These are phyloP conservation scores for Colletotrichum gloeosporioides DNA, from an alignment of 2,329 filamentous ascomycete species.

Conservation along the genomic window DNA sequence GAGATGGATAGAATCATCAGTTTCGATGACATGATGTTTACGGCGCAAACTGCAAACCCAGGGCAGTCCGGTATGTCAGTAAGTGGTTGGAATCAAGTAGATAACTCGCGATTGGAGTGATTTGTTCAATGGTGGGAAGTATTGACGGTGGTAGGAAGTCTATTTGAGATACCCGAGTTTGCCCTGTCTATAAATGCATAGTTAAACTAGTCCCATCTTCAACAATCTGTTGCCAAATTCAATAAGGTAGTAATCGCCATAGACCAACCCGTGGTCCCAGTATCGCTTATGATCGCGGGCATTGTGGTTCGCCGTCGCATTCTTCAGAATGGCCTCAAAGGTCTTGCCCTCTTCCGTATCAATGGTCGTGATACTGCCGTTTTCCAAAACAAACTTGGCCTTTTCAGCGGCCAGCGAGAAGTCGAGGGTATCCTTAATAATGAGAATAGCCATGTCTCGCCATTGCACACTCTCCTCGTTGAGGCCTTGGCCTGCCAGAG, in stretches of 20 bases:
- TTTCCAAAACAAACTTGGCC: constrained; percentile 2
- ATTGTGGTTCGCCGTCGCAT: constrained; percentile 41
- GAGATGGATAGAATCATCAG: constrained; percentile 38
- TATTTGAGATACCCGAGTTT: constrained; percentile 8
- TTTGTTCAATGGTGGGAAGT: background rate
- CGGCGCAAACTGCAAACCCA: constrained; percentile 13
- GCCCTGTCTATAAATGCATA: background rate
- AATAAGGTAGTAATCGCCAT: constrained; percentile 54
- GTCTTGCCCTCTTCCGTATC: constrained; percentile 18
- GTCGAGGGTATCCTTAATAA: constrained; percentile 34
- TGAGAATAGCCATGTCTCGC: constrained; percentile 30
- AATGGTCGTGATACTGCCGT: background rate
- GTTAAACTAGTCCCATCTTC: constrained; percentile 30
- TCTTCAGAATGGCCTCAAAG: constrained; percentile 38
- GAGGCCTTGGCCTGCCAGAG: constrained; percentile 26
- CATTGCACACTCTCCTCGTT: constrained; percentile 25
- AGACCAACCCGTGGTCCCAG: constrained; percentile 49
- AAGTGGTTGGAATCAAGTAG: constrained; percentile 4
- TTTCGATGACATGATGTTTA: constrained; percentile 40
- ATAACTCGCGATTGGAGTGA: constrained; percentile 2
- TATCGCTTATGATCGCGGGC: constrained; percentile 33
- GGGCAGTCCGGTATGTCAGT: background rate
- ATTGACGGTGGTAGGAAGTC: background rate
- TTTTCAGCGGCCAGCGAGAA: constrained; percentile 29
- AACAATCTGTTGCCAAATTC: constrained; percentile 51